Evolutionary conservation across 2,329 filamentous ascomycete species (phyloP).

Genomic region (Calonectria naviculata): DNA sequence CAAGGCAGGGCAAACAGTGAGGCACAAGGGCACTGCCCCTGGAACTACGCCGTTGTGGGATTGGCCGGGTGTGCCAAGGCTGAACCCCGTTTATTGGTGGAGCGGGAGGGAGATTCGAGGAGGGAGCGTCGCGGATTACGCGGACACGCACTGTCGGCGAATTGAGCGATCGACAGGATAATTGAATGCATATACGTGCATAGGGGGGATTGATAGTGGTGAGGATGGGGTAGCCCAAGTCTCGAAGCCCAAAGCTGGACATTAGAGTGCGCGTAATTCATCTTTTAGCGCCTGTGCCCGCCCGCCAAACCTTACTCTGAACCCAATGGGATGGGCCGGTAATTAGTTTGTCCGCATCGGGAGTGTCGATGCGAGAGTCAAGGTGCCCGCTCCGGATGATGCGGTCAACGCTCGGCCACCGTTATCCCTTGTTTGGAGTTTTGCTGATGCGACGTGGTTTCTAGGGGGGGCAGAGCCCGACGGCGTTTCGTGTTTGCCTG

Average conservation of each 20-base stretch:
- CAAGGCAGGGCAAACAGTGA: conserved; percentile 16
- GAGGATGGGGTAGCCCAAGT: too few relatives aligned
- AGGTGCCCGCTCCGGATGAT: background rate
- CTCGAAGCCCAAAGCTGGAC: too few relatives aligned
- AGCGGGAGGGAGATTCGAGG: conserved; percentile 25
- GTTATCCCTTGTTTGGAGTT: background rate
- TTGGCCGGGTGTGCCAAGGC: conserved; percentile 11
- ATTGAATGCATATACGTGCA: background rate
- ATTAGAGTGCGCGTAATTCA: background rate
- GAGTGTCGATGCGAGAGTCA: background rate
- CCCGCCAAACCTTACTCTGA: background rate
- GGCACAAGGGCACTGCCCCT: conserved; percentile 15
- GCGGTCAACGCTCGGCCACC: background rate
- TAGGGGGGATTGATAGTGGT: too few relatives aligned
- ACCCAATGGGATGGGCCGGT: background rate
- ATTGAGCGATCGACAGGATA: background rate
- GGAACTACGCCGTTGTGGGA: background rate
- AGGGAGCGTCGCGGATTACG: background rate
- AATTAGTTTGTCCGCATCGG: conserved; percentile 1
- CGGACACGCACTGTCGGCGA: background rate
- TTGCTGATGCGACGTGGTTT: background rate
- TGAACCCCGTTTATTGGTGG: background rate
- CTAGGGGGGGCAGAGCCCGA: background rate
- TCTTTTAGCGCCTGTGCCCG: background rate
- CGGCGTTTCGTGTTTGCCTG: background rate